Conservation (phyloP, 345 rosid genomes). For the Hibiscus mutabilis region DNA sequence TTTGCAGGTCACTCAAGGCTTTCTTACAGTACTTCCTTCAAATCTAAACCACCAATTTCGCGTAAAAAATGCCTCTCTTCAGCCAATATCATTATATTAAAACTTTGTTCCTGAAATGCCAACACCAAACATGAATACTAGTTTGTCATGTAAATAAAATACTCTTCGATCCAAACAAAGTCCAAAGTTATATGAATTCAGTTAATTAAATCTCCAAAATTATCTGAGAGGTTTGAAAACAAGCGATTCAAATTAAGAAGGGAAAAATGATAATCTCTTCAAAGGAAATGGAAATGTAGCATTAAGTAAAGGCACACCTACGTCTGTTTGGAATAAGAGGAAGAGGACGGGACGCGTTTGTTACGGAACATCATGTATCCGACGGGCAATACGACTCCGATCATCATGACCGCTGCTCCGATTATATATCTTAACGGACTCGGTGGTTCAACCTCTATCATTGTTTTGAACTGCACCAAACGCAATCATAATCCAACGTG, state of each 20-base stretch:
- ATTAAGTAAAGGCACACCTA: constrained; percentile 59
- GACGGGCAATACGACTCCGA: constrained; percentile 92
- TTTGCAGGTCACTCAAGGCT: constrained; percentile 16
- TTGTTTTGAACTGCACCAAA: constrained; percentile 42
- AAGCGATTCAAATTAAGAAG: neutral
- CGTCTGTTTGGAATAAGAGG: constrained; percentile 98
- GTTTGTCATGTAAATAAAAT: neutral
- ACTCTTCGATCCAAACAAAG: neutral
- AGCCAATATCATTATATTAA: constrained; percentile 49
- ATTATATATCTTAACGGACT: constrained; percentile 78
- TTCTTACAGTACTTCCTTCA: constrained; percentile 5
- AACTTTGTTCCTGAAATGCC: constrained; percentile 73
- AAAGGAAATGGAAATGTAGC: neutral
- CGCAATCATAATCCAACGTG: neutral
- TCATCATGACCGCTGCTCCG: constrained; percentile 93
- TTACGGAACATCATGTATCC: constrained; percentile 99
- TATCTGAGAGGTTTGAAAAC: neutral
- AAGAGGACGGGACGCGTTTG: constrained; percentile 83
- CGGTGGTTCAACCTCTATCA: constrained; percentile 92
- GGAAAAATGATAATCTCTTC: neutral
- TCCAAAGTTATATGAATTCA: neutral
- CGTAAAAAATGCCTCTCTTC: constrained; percentile 13
- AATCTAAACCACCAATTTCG: constrained; percentile 4
- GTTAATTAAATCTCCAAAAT: neutral
- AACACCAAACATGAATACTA: constrained; percentile 10